Conservation (phyloP, 2,329 filamentous ascomycete species). For the Plenodomus tracheiphilus region DNA sequence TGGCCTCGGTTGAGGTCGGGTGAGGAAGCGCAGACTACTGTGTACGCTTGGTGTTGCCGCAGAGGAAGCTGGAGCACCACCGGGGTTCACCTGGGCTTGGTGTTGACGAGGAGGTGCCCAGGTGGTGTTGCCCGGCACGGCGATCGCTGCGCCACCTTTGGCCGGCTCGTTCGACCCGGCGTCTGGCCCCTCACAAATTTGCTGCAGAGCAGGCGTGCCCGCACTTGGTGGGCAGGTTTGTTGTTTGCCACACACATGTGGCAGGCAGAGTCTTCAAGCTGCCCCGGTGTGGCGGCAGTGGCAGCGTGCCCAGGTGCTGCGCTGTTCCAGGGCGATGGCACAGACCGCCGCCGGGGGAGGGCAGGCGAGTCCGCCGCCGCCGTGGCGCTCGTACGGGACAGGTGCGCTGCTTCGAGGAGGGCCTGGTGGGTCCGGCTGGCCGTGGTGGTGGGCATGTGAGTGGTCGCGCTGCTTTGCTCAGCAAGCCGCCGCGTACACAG, state of each 20-base stretch:
- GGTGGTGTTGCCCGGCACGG: too few species aligned
- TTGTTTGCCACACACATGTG: background rate
- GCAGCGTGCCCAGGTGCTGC: background rate
- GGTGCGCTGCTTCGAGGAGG: background rate
- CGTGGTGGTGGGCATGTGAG: background rate
- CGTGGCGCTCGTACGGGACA: background rate
- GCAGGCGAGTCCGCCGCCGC: background rate
- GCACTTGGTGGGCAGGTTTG: background rate
- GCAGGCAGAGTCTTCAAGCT: background rate
- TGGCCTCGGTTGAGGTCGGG: background rate
- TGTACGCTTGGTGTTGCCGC: background rate
- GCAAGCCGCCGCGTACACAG: slow-evolving; percentile 17
- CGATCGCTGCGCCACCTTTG: background rate
- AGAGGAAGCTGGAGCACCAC: background rate
- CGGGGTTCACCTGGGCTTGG: too few species aligned
- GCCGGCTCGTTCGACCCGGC: background rate
- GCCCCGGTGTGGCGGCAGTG: background rate
- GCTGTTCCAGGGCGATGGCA: background rate
- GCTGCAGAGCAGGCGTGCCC: too few species aligned
- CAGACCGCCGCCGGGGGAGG: background rate
- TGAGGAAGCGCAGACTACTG: background rate
- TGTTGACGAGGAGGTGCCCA: too few species aligned
- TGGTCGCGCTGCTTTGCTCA: slow-evolving; percentile 21
- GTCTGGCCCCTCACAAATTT: background rate
- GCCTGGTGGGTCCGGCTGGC: background rate